These are phyloP conservation scores for Cicer yamashitae DNA, from an alignment of 306 rosid species.

Conservation along the genomic window DNA sequence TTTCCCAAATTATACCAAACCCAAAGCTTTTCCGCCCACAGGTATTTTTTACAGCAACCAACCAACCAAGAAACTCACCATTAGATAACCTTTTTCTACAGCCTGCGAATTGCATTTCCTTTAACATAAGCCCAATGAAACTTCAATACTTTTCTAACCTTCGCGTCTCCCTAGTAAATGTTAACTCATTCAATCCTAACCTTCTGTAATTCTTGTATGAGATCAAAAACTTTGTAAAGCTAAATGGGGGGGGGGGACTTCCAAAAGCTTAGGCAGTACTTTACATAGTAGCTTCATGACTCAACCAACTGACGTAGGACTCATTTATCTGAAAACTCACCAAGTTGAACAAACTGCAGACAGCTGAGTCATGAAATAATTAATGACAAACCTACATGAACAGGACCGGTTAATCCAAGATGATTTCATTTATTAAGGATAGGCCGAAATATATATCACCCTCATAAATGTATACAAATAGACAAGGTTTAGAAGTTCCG, in stretches of 20 bases:
- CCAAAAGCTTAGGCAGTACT: slow-evolving; percentile 10
- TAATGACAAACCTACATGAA: not conserved
- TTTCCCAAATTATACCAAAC: slow-evolving; percentile 13
- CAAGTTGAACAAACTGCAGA: slow-evolving; percentile 8
- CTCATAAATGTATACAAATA: slow-evolving; percentile 23
- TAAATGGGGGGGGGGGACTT: slow-evolving; percentile 13
- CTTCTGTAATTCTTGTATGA: slow-evolving; percentile 7
- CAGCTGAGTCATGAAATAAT: not conserved
- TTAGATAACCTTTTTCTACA: slow-evolving; percentile 12
- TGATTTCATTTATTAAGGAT: slow-evolving; percentile 26
- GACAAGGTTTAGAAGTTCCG: slow-evolving; percentile 20
- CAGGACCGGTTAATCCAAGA: slow-evolving; percentile 8
- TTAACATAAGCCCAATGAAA: slow-evolving; percentile 16
- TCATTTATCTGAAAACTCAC: not conserved
- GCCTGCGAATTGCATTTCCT: slow-evolving; percentile 21
- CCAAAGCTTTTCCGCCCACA: not conserved
- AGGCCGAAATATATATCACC: slow-evolving; percentile 13
- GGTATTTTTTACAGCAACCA: slow-evolving; percentile 17
- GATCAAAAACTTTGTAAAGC: slow-evolving; percentile 16
- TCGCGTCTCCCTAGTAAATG: slow-evolving; percentile 16
- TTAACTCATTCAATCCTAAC: slow-evolving; percentile 29
- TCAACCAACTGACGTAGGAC: slow-evolving; percentile 25
- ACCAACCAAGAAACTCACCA: slow-evolving; percentile 10
- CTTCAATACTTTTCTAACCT: slow-evolving; percentile 11
- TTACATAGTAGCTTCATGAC: slow-evolving; percentile 28